Percentiles rank a stretch among this genome's conserved stretches.
phyloP scores from a whole-genome alignment of 805 yeast genomes.

The Yamadazyma insecticola region DNA sequence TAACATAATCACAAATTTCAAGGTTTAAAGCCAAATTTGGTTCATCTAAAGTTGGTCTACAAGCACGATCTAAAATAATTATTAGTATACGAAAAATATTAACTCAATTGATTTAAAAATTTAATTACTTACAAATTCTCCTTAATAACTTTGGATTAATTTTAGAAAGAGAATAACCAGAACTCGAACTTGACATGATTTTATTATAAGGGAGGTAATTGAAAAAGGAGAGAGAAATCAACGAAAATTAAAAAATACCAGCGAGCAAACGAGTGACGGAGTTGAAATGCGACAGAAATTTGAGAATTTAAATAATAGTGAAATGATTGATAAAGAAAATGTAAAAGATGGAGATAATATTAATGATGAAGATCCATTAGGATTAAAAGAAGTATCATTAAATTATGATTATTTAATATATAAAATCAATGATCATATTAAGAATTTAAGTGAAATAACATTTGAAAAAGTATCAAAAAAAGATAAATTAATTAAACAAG shows the following conservation, averaged over 20 bases:
- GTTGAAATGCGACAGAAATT: too few species aligned
- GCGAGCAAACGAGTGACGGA: too few species aligned
- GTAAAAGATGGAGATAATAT: too few species aligned
- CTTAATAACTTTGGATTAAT: slow-evolving; percentile 44
- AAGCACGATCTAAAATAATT: slow-evolving; percentile 60
- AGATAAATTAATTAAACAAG: slow-evolving; percentile 23
- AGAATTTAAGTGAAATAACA: slow-evolving; percentile 40
- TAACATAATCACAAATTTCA: slow-evolving; percentile 90
- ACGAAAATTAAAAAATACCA: too few species aligned
- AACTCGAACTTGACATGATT: slow-evolving; percentile 7
- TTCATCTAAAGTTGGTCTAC: slow-evolving; percentile 74
- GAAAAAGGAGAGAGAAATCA: neutral
- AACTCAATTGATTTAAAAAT: neutral
- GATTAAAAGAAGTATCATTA: slow-evolving; percentile 54
- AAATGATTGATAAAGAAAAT: too few species aligned
- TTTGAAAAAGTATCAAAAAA: slow-evolving; percentile 25
- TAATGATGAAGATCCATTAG: slow-evolving; percentile 51
- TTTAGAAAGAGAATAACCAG: slow-evolving; percentile 37
- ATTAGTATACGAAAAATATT: slow-evolving; percentile 1
- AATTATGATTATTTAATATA: slow-evolving; percentile 62
- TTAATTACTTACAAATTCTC: slow-evolving; percentile 34
- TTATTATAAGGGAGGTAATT: too few species aligned
- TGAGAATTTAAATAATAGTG: too few species aligned
- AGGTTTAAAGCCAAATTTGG: slow-evolving; percentile 86
- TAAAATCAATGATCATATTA: slow-evolving; percentile 55